phyloP scores from a whole-genome alignment of 208 protist species.

The Acanthamoeba healyi region DNA sequence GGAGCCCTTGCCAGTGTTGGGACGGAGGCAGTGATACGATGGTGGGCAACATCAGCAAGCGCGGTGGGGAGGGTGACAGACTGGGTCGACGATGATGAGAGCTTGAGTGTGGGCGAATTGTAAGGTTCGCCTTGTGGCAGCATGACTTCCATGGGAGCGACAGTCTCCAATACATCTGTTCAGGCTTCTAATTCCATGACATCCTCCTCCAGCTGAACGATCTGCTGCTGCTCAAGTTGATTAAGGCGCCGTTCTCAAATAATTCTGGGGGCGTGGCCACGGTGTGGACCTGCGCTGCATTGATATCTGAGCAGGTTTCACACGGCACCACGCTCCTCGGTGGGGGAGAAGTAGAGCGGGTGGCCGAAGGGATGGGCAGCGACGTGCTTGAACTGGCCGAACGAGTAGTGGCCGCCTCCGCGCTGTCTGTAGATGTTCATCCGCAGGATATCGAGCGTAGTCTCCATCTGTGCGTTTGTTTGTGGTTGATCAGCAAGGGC shows the following conservation, averaged over 20 bases:
- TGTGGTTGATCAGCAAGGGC: neutral
- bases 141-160: too few relatives aligned
- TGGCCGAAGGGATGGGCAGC: neutral
- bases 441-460: neutral
- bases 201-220: too few relatives aligned
- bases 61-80: neutral
- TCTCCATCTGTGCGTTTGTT: neutral
- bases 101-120: neutral
- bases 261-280: too few relatives aligned
- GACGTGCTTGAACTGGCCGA: neutral
- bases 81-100: conserved; percentile 13
- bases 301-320: too few relatives aligned
- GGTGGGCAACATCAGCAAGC: neutral
- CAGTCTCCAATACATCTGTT: too few relatives aligned
- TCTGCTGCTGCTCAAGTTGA: too few relatives aligned
- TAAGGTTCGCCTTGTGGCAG: too few relatives aligned
- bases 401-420: neutral
- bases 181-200: too few relatives aligned
- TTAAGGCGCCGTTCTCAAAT: too few relatives aligned
- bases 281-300: too few relatives aligned
- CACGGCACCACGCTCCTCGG: too few relatives aligned
- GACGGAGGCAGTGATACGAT: neutral
- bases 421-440: neutral
- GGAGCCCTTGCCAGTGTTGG: neutral
- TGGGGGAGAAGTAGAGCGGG: neutral